These are phyloP conservation scores for Eleusine indica DNA, from an alignment of 176 grass and related monocot genomes.

Conservation along the genomic window DNA sequence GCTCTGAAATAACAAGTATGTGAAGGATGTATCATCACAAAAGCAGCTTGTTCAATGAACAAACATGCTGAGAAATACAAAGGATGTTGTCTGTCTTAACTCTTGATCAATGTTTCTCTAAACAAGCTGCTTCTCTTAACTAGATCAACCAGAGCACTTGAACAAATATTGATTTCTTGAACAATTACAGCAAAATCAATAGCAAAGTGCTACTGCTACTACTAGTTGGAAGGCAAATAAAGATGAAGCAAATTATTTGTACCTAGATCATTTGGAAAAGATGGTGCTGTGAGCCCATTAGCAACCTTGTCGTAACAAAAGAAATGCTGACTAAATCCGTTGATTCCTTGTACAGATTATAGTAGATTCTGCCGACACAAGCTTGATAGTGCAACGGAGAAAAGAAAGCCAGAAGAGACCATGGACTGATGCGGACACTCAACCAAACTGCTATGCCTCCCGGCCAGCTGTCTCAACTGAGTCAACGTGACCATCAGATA, in stretches of 20 bases:
- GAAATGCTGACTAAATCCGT: background rate
- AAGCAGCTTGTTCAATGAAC: background rate
- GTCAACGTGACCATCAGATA: background rate
- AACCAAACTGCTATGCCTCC: background rate
- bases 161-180: too few relatives aligned
- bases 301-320: background rate
- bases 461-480: background rate
- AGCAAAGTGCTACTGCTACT: too few relatives aligned
- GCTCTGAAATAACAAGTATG: too few relatives aligned
- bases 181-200: too few relatives aligned
- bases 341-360: background rate
- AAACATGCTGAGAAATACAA: background rate
- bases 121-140: too few relatives aligned
- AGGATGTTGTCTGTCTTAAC: too few relatives aligned
- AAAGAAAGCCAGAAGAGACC: background rate
- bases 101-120: background rate
- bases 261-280: background rate
- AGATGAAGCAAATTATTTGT: background rate
- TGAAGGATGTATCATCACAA: too few relatives aligned
- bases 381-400: background rate
- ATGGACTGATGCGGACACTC: background rate
- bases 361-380: background rate
- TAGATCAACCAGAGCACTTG: too few relatives aligned
- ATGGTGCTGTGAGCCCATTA: too few relatives aligned
- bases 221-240: background rate